A percentile compares a stretch with the other conserved stretches of the same genome.
phyloP scores from a whole-genome alignment of 2,329 filamentous ascomycete species.

The Hortaea werneckii region DNA sequence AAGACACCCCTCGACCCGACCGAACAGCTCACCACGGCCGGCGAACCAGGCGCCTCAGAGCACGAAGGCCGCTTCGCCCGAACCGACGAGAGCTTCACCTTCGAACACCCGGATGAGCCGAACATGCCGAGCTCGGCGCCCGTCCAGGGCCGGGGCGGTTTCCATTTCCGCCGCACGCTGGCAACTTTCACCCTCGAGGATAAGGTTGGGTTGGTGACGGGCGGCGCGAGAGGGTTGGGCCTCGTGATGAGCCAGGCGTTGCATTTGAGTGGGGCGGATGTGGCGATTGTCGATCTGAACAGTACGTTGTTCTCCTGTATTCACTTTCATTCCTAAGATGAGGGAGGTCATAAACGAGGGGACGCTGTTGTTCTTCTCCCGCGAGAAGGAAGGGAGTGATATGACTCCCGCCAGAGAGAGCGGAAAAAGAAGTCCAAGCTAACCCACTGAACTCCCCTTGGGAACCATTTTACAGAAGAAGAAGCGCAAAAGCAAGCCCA shows the following conservation, averaged over 20 bases:
- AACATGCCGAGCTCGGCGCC: conserved; percentile 62
- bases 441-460: background rate
- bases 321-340: background rate
- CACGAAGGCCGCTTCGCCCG: conserved; percentile 63
- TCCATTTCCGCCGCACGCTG: conserved; percentile 76
- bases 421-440: too few species aligned
- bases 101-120: conserved; percentile 72
- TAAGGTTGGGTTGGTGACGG: conserved; percentile 75
- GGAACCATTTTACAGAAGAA: conserved; percentile 52
- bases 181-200: conserved; percentile 78
- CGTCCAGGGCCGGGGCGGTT: conserved; percentile 65
- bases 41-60: conserved; percentile 24
- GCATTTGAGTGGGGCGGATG: conserved; percentile 75
- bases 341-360: too few species aligned
- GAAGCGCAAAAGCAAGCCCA: conserved; percentile 71
- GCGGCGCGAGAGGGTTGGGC: conserved; percentile 79
- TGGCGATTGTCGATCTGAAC: conserved; percentile 91
- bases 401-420: too few species aligned
- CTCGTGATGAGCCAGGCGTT: conserved; percentile 89
- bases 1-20: conserved; percentile 19
- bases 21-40: conserved; percentile 24
- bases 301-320: conserved; percentile 46
- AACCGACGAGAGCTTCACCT: conserved; percentile 66
- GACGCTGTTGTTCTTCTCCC: too few species aligned
- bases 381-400: too few species aligned